Evolutionary conservation across 164 flowering plant genomes (phyloP).

Genomic region (Annona cherimola): DNA sequence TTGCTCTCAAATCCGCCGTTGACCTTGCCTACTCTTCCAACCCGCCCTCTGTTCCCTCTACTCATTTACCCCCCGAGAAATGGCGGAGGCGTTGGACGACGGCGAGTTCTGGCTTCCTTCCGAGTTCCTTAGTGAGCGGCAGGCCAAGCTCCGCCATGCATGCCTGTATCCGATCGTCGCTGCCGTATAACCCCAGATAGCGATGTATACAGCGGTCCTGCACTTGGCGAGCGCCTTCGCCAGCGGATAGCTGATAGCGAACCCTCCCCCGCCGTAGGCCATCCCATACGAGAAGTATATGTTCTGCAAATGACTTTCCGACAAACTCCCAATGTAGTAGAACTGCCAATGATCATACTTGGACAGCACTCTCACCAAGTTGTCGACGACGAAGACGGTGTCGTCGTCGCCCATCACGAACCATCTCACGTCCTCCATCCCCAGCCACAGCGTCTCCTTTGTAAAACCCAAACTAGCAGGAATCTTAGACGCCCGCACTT

Average conservation of each 20-base stretch:
- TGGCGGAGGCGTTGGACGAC: too few relatives aligned
- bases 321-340: conserved; percentile 56
- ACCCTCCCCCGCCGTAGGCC: conserved; percentile 79
- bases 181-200: conserved; percentile 37
- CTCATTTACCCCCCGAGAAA: too few relatives aligned
- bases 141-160: conserved; percentile 85
- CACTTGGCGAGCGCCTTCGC: conserved; percentile 46
- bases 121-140: conserved; percentile 61
- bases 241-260: conserved; percentile 58
- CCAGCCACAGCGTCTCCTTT: conserved; percentile 43
- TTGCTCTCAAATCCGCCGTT: too few relatives aligned
- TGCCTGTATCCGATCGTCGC: conserved; percentile 66
- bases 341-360: conserved; percentile 55
- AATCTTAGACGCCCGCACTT: too few relatives aligned
- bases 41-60: too few relatives aligned
- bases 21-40: too few relatives aligned
- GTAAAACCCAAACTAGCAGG: too few relatives aligned
- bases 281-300: conserved; percentile 45
- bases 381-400: conserved; percentile 55
- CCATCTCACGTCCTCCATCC: conserved; percentile 47
- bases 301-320: conserved; percentile 64
- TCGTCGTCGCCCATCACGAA: conserved; percentile 78
- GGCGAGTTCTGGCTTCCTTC: too few relatives aligned
- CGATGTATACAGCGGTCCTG: conserved; percentile 54
- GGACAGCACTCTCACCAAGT: conserved; percentile 43